Evolutionary conservation across 176 grass and related monocot species (phyloP), one percentile per base, ranked within the genome.

Genomic region (Oryza punctata): DNA sequence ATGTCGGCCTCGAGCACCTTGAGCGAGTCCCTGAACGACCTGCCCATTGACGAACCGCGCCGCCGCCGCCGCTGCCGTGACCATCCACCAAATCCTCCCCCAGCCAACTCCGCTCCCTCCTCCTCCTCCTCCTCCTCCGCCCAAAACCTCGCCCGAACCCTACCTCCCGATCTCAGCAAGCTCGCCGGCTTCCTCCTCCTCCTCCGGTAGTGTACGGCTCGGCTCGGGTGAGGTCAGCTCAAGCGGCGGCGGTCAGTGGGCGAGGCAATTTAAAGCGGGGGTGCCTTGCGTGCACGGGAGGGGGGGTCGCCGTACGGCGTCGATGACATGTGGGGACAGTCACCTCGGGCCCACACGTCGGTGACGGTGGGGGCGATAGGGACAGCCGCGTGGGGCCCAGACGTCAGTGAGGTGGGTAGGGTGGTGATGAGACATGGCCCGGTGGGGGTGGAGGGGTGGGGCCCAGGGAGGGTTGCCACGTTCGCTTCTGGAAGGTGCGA

Each of bases 1-100:
- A 97, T 91, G 81, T 94, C 92, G 78, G 94, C 90, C 85, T 97
- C 90, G 76, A 97, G 92, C 83, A 94, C 85, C 90, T 97, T 94
- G 57, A 94, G 83, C 74, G 94, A 97, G 65, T 97, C 94, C 88
- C 91, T 87, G 88, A 97, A 97, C 71, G 92, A 83, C 82, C 81
- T 94, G 9, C 91, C 84, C 89, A 94, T 94, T 46, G 68, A 60
- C 46, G 38, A 57, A 7, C 70, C 15, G 13, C 71, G 27, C 79
- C 60, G 60, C n/a, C n/a, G n/a, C 72, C 63, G 72, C 72, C 28
- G 28, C 30, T 47, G 66, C 79, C 75, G 72, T 30, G 60, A 90
- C 84, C 88, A 86, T 83, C 79, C 79, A 57, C 52, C 19, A 82
- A 66, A 50, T 49, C 73, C 72, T 73, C 73, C 72, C 57, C 71